Conservation (phyloP, 805 yeast species). For the Hanseniaspora valbyensis region DNA sequence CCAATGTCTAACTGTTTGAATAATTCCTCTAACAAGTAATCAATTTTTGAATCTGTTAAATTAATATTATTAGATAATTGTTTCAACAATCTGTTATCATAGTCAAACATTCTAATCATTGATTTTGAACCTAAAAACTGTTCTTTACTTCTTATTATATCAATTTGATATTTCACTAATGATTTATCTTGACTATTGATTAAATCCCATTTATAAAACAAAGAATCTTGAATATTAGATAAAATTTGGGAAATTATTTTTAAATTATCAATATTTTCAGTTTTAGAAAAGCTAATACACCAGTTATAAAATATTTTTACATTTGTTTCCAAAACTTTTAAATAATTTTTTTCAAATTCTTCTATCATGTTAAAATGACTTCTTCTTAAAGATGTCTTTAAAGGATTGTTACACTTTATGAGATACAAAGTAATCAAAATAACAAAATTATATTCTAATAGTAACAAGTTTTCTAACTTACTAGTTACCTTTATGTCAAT, state of each 20-base stretch:
- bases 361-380: background rate
- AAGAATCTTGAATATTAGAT: background rate
- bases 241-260: background rate
- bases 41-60: slow-evolving; percentile 8
- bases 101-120: slow-evolving; percentile 6
- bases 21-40: slow-evolving; percentile 11
- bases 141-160: slow-evolving; percentile 2
- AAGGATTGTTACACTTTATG: background rate
- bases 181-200: background rate
- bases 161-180: slow-evolving; percentile 7
- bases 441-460: slow-evolving; percentile 11
- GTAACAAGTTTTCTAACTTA: slow-evolving; percentile 3
- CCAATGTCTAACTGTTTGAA: background rate
- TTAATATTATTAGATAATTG: background rate
- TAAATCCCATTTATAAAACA: slow-evolving; percentile 9
- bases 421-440: background rate
- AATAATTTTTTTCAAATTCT: background rate
- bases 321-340: background rate
- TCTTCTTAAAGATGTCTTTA: background rate
- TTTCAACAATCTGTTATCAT: slow-evolving; percentile 8
- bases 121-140: slow-evolving; percentile 7
- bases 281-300: slow-evolving; percentile 1
- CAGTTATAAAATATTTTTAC: slow-evolving; percentile 6
- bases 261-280: background rate
- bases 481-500: background rate